A percentile compares a stretch with the other conserved stretches of the same genome.
phyloP scores from a whole-genome alignment of 495 filamentous ascomycete species.

The Penicillium lividum region DNA sequence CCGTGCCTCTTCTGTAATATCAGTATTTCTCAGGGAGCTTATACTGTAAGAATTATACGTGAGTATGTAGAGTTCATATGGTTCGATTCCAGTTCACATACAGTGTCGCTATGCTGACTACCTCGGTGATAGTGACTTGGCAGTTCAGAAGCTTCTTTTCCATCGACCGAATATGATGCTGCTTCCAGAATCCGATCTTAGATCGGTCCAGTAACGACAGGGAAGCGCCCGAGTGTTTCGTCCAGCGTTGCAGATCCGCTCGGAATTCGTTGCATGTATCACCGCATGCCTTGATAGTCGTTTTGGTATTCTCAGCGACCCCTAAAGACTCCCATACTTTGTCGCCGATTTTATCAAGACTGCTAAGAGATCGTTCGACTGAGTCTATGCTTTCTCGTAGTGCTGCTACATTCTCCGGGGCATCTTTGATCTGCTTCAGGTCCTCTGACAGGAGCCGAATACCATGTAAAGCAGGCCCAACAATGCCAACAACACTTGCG shows the following conservation, averaged over 20 bases:
- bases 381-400: conserved; percentile 34
- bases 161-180: conserved; percentile 11
- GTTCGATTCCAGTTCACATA: background rate
- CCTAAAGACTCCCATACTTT: conserved; percentile 33
- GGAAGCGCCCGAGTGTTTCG: conserved; percentile 9
- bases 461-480: conserved; percentile 38
- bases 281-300: conserved; percentile 28
- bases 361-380: conserved; percentile 32
- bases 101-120: conserved; percentile 10
- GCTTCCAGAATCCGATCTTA: conserved; percentile 14
- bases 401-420: conserved; percentile 32
- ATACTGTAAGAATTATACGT: background rate
- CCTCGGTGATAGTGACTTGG: conserved; percentile 11
- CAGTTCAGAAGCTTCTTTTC: conserved; percentile 13
- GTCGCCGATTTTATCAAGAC: conserved; percentile 35
- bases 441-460: conserved; percentile 37
- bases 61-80: background rate
- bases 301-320: conserved; percentile 31
- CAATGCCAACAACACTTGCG: conserved; percentile 36
- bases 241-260: conserved; percentile 15
- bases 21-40: background rate
- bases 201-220: conserved; percentile 13
- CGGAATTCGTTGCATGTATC: conserved; percentile 29
- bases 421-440: conserved; percentile 40
- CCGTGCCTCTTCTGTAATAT: background rate